Base-by-base conservation (phyloP, 1,284 basidiomycete genomes). In the Pterulicium gracile region DNA sequence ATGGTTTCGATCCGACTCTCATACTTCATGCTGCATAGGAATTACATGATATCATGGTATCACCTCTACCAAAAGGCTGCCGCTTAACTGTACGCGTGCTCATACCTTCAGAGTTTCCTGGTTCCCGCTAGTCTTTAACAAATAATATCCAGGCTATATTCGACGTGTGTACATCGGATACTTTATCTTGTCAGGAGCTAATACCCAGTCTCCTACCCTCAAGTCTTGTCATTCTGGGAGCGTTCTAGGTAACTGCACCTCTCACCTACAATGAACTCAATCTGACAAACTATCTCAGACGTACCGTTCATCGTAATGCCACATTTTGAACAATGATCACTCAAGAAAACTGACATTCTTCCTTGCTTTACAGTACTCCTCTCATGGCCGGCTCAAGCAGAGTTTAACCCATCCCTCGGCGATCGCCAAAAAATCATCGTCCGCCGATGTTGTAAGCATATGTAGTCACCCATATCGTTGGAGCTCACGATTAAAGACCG, bases 211-310 rank as follows among this genome's bases (percentile, higher is more conserved):
- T 20, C 12, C 19, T 41, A 18, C 32, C 13, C n/a, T 45, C 3
- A 47, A 80, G 76, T 76, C 73, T 3, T 81, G 79, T 54, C 78
- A 81, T 55, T 81, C 78, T 3, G 78, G 76, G 22, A 79, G 77
- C 3, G 72, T 67, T 0, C 64, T 81, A 13, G 79, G 78, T 79
- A 55, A 35, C n/a, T n/a, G n/a, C n/a, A n/a, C n/a, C n/a, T n/a
- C n/a, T n/a, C n/a, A n/a, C n/a, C n/a, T n/a, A n/a, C n/a, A n/a
- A n/a, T n/a, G n/a, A n/a, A n/a, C n/a, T n/a, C n/a, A n/a, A n/a
- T n/a, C n/a, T n/a, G n/a, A n/a, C n/a, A n/a, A n/a, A n/a, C n/a
- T n/a, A n/a, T n/a, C n/a, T n/a, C n/a, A n/a, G n/a, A n/a, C n/a
- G n/a, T n/a, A n/a, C n/a, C n/a, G n/a, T n/a, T n/a, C n/a, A n/a